Evolutionary conservation across 441 rosid species (phyloP).

Genomic region (Mallotus repandus): DNA sequence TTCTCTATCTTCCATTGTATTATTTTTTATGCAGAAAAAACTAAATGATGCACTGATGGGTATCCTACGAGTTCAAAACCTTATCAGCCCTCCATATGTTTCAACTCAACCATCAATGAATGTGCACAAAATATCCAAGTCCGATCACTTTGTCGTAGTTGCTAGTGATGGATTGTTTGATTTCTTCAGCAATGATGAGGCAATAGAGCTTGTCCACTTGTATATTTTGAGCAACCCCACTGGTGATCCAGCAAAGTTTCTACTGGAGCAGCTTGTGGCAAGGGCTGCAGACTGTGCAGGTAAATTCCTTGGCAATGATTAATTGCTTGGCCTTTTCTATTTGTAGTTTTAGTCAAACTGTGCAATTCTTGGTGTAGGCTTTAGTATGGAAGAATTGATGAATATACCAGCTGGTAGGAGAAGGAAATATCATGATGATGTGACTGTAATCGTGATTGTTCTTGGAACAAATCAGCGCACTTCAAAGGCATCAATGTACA

Average conservation of each 20-base stretch:
- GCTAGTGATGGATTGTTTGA: constrained; percentile 91
- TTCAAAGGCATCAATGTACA: constrained; percentile 77
- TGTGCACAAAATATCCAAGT: constrained; percentile 63
- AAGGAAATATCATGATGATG: constrained; percentile 94
- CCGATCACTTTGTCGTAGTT: constrained; percentile 79
- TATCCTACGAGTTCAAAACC: constrained; percentile 78
- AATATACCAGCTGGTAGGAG: constrained; percentile 89
- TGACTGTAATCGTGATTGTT: constrained; percentile 80
- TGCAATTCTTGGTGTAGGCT: not conserved
- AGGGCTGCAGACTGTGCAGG: constrained; percentile 91
- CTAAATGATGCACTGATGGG: constrained; percentile 93
- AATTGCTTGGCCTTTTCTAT: not conserved
- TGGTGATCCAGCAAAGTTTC: constrained; percentile 92
- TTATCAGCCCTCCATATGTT: constrained; percentile 80
- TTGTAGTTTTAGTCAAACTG: not conserved
- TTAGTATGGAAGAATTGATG: constrained; percentile 73
- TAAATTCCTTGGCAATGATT: constrained; percentile 23
- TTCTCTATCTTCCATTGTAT: not conserved
- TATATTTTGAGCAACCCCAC: constrained; percentile 52
- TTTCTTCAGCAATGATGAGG: constrained; percentile 86
- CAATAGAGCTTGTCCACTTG: constrained; percentile 55
- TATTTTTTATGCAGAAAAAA: constrained; percentile 49
- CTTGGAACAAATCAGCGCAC: constrained; percentile 82
- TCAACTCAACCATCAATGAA: constrained; percentile 72
- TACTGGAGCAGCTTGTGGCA: constrained; percentile 69